phyloP scores from a whole-genome alignment of 1,139 yeast species.

The Blastobotrys malaysiensis region DNA sequence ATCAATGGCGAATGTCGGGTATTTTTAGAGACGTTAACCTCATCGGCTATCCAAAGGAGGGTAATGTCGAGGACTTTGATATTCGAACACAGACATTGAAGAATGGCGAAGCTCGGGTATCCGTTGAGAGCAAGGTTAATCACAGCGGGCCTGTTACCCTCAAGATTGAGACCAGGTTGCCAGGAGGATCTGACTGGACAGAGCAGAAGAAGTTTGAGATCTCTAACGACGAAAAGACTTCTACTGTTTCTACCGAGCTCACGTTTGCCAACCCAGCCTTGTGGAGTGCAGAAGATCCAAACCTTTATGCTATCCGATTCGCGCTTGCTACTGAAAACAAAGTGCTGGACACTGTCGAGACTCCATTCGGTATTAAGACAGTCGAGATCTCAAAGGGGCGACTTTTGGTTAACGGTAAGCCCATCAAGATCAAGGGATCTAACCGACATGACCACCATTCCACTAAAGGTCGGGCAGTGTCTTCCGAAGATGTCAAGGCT shows the following conservation, averaged over 20 bases:
- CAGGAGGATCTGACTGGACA: not conserved
- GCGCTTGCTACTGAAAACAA: slow-evolving; percentile 12
- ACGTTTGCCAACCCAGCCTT: slow-evolving; percentile 22
- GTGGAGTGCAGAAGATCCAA: slow-evolving; percentile 37
- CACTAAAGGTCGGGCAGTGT: slow-evolving; percentile 34
- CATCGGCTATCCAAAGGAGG: slow-evolving; percentile 14
- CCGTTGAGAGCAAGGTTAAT: slow-evolving; percentile 5
- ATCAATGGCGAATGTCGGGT: slow-evolving; percentile 38
- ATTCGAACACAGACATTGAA: slow-evolving; percentile 14
- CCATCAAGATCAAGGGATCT: slow-evolving; percentile 32
- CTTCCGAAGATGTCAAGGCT: slow-evolving; percentile 29
- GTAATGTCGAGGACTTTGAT: slow-evolving; percentile 22
- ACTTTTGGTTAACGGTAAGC: slow-evolving; percentile 30
- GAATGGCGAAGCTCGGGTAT: slow-evolving; percentile 7
- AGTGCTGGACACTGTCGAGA: slow-evolving; percentile 20
- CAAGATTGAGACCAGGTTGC: not conserved
- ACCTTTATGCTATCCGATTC: slow-evolving; percentile 28
- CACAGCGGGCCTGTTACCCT: not conserved
- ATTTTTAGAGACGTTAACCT: slow-evolving; percentile 25
- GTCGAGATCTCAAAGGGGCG: slow-evolving; percentile 30
- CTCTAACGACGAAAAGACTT: not conserved
- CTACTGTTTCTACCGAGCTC: slow-evolving; percentile 1
- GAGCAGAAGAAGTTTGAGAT: not conserved
- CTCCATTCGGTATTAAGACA: slow-evolving; percentile 34
- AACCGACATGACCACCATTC: slow-evolving; percentile 38